Conservation (phyloP, 306 rosid genomes). For the Begonia peltatifolia region DNA sequence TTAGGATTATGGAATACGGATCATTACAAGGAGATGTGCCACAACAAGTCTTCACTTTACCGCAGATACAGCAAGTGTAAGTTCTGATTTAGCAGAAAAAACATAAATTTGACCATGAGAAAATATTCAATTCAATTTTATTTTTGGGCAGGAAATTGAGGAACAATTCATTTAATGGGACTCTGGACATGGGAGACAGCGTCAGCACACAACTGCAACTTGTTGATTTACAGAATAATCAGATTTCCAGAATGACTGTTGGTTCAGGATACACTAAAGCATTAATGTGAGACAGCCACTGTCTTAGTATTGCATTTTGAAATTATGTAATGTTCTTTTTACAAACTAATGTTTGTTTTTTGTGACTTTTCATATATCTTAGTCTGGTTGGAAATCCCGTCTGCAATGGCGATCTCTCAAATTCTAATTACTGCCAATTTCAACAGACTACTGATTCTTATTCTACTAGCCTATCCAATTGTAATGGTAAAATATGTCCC, state of each 20-base stretch:
- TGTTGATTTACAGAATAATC: slow-evolving; percentile 71
- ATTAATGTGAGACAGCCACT: slow-evolving; percentile 41
- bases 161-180: slow-evolving; percentile 45
- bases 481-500: slow-evolving; percentile 45
- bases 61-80: slow-evolving; percentile 87
- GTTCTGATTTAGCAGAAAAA: slow-evolving; percentile 12
- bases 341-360: slow-evolving; percentile 7
- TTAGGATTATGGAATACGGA: slow-evolving; percentile 67
- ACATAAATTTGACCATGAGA: slow-evolving; percentile 1
- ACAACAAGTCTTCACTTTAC: slow-evolving; percentile 43
- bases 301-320: slow-evolving; percentile 5
- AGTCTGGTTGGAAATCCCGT: slow-evolving; percentile 85
- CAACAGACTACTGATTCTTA: slow-evolving; percentile 36
- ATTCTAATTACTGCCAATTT: slow-evolving; percentile 41
- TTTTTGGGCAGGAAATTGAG: slow-evolving; percentile 46
- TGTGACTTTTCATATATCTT: slow-evolving; percentile 14
- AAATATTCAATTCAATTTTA: slow-evolving; percentile 5
- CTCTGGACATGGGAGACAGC: slow-evolving; percentile 52
- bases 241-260: slow-evolving; percentile 34
- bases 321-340: not conserved
- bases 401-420: slow-evolving; percentile 29
- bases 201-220: slow-evolving; percentile 51
- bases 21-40: slow-evolving; percentile 66
- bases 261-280: slow-evolving; percentile 36
- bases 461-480: slow-evolving; percentile 53